Conservation (phyloP, 1,284 basidiomycete species). For the Cryptococcus deneoformans region DNA sequence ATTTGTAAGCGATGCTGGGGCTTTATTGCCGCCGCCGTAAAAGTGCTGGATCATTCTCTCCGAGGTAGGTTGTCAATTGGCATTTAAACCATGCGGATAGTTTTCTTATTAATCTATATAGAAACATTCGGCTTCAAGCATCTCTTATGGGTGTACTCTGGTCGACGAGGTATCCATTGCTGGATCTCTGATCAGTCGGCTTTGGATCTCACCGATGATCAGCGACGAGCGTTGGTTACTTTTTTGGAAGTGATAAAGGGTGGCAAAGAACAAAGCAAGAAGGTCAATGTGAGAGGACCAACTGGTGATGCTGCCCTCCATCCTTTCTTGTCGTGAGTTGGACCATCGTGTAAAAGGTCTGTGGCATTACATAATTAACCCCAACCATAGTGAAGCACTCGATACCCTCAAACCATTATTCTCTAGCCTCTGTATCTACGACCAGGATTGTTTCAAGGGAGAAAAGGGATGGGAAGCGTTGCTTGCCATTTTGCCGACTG, state of each 20-base stretch:
- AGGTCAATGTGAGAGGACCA: constrained; percentile 64
- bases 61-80: constrained; percentile 54
- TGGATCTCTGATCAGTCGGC: constrained; percentile 95
- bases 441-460: constrained; percentile 81
- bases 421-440: constrained; percentile 65
- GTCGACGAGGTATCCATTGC: constrained; percentile 94
- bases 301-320: constrained; percentile 58
- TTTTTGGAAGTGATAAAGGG: constrained; percentile 82
- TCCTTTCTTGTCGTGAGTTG: constrained; percentile 63
- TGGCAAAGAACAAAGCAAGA: constrained; percentile 77
- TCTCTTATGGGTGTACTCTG: constrained; percentile 98
- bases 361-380: background rate
- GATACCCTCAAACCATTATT: constrained; percentile 61
- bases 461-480: constrained; percentile 72
- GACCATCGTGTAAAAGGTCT: constrained; percentile 14
- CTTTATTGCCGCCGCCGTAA: constrained; percentile 90
- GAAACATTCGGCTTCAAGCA: constrained; percentile 72
- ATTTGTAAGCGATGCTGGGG: constrained; percentile 95
- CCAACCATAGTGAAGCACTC: constrained; percentile 45
- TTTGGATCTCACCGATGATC: constrained; percentile 85
- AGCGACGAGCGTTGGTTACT: constrained; percentile 78
- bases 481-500: constrained; percentile 67
- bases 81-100: background rate
- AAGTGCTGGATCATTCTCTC: constrained; percentile 75
- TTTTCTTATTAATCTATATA: constrained; percentile 16